Evolutionary conservation across 208 protist species (phyloP), one percentile per base, ranked within the genome.

Genomic region (Leishmania tropica): DNA sequence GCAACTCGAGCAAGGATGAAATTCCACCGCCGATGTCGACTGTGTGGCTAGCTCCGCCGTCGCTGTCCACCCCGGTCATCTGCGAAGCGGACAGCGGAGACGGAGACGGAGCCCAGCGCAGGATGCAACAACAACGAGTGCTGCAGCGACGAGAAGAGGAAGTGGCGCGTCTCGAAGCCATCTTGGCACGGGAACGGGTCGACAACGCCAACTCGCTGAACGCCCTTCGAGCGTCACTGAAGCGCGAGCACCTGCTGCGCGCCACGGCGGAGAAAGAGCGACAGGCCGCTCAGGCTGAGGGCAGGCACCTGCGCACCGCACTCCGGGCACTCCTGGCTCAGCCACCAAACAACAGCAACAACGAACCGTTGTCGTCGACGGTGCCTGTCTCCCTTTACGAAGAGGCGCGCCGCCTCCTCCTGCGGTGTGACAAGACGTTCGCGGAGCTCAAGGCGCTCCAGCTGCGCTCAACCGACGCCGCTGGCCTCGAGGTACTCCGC

Each of bases 381-480:
- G 84, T 81, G 2, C 84, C 84, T 5, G n/a, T 80, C 21, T 37
- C 31, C 2, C 67, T 85, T 10, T 88, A 88, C 81, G 42, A 62
- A 17, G 78, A 81, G 48, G 73, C 78, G n/a, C 81, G 81, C 6
- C 53, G 60, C 17, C 67, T 84, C 0, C 76, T 84, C 8, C 53
- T 70, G 19, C 62, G 56, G 3, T 88, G 78, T 70, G 42, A 81
- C 60, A 65, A 28, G n/a, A 58, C 60, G 40, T 79, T 88, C 31
- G 78, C 10, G 24, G 84, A 88, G 65, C 45, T 88, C 40, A 83
- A 79, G 75, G 81, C 80, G 81, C 81, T 88, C 28, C 85, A 85
- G 76, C 40, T 73, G 48, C 74, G 65, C 17, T 65, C 83, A 2
- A 78, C 74, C 13, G 78, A 88, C 28, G 42, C 71, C 21, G 78